Conservation (phyloP, 2,329 filamentous ascomycete species). For the Ophiosphaerella korrae region DNA sequence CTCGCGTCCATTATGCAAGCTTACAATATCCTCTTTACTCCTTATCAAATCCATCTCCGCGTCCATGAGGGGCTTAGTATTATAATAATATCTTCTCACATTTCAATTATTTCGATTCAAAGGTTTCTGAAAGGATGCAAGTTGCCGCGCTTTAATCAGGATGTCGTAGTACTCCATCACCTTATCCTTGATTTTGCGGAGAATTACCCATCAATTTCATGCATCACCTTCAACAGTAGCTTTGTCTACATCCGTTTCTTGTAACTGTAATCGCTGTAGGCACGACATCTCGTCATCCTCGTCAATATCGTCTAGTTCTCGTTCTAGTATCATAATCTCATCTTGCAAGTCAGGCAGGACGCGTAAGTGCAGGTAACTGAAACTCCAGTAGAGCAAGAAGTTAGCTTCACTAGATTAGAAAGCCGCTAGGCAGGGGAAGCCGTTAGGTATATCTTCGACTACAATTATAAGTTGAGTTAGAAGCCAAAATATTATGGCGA, state of each 20-base stretch:
- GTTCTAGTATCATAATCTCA: constrained; percentile 45
- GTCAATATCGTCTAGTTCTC: constrained; percentile 44
- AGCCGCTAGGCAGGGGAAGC: constrained; percentile 46
- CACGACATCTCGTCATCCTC: constrained; percentile 34
- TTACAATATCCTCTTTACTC: constrained; percentile 50
- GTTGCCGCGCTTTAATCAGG: constrained; percentile 45
- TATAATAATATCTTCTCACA: constrained; percentile 45
- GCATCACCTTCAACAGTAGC: constrained; percentile 17
- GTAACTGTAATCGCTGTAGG: constrained; percentile 28
- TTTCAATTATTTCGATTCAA: constrained; percentile 48
- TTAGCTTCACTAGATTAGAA: constrained; percentile 49
- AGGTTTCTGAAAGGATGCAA: constrained; percentile 47
- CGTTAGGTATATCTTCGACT: constrained; percentile 47
- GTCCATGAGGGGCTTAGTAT: constrained; percentile 43
- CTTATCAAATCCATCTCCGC: constrained; percentile 46
- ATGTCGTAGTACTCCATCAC: constrained; percentile 48
- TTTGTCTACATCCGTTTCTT: constrained; percentile 31
- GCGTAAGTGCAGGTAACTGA: constrained; percentile 48
- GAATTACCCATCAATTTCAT: constrained; percentile 31
- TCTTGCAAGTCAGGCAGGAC: constrained; percentile 47
- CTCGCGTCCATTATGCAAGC: constrained; percentile 47
- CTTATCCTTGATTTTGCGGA: constrained; percentile 39
- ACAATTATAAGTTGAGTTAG: constrained; percentile 6
- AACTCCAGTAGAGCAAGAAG: constrained; percentile 49
- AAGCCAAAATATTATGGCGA: not conserved